These are phyloP conservation scores for Botrytis cinerea DNA, from an alignment of 2,329 filamentous ascomycete genomes.

Conservation along the genomic window DNA sequence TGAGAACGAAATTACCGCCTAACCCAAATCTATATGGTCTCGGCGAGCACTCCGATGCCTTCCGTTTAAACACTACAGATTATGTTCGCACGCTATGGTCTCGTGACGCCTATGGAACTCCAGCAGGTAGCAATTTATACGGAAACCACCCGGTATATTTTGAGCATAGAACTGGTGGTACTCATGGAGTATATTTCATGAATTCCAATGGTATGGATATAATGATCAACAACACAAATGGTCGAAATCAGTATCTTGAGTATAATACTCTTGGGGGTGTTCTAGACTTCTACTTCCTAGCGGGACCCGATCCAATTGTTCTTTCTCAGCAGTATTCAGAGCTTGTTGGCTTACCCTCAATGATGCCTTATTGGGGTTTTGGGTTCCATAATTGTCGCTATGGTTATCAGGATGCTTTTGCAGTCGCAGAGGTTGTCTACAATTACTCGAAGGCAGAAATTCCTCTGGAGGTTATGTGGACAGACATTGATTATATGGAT, in stretches of 20 bases:
- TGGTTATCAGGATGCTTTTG: constrained; percentile 62
- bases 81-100: constrained; percentile 65
- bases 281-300: constrained; percentile 69
- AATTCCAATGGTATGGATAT: constrained; percentile 79
- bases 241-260: constrained; percentile 65
- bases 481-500: constrained; percentile 64
- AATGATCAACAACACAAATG: constrained; percentile 64
- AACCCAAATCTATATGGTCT: constrained; percentile 65
- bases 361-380: constrained; percentile 66
- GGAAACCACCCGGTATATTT: constrained; percentile 65
- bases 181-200: constrained; percentile 68
- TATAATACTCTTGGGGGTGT: constrained; percentile 79
- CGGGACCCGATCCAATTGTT: constrained; percentile 59
- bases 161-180: constrained; percentile 58
- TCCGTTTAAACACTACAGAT: constrained; percentile 58
- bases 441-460: constrained; percentile 68
- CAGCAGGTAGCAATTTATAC: constrained; percentile 60
- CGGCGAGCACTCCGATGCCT: constrained; percentile 63
- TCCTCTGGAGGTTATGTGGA: constrained; percentile 71
- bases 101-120: constrained; percentile 59
- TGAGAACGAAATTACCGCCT: constrained; percentile 59
- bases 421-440: constrained; percentile 65
- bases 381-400: constrained; percentile 66
- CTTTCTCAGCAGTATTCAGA: constrained; percentile 61
- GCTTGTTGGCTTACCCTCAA: constrained; percentile 56